Evolutionary conservation across 345 rosid genomes (phyloP), one percentile per base, ranked within the genome.

Genomic region (Boechera stricta): DNA sequence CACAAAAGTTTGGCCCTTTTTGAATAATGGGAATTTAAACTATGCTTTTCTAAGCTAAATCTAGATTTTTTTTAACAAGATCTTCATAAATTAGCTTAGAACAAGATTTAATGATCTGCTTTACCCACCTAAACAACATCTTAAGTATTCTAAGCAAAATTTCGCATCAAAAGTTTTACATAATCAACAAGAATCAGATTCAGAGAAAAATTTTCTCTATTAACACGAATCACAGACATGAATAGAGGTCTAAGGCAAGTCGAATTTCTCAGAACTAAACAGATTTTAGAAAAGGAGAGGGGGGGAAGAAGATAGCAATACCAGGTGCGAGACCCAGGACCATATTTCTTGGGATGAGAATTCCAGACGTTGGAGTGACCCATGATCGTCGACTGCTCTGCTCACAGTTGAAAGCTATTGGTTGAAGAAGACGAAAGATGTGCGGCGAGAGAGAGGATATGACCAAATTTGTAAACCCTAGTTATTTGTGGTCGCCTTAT

Each of bases 261-360:
- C 2, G 11, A 3, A 72, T n/a, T 26, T 13, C 49, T 26, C 33
- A 6, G 7, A 54, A 8, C 12, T 16, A 58, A 28, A 58, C 18
- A 63, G 12, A 64, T 4, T 52, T 4, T 4, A 24, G 15, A 10
- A 53, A 62, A 16, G 21, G 29, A 74, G 15, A 29, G 16, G 28
- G 7, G 16, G 16, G 2, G 53, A 49, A 29, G 24, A 39, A 39
- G 39, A 51, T 5, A 3, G 7, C 1, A 68, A 2, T 78, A 79
- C 82, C 82, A 79, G 33, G 79, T 55, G 35, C 82, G 82, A 39
- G 82, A 79, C 16, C 82, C 82, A 31, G 82, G 79, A 3, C 82
- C 82, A 24, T 79, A 79, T 31, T 79, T 79, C 71, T 79, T 79
- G 1, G 79, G 79, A 7, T 79, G 82, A 29, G 72, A 69, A 11